Evolutionary conservation across 2,329 filamentous ascomycete species (phyloP), one percentile per base, ranked within the genome.

Genomic region (Cladobotryum protrusum): DNA sequence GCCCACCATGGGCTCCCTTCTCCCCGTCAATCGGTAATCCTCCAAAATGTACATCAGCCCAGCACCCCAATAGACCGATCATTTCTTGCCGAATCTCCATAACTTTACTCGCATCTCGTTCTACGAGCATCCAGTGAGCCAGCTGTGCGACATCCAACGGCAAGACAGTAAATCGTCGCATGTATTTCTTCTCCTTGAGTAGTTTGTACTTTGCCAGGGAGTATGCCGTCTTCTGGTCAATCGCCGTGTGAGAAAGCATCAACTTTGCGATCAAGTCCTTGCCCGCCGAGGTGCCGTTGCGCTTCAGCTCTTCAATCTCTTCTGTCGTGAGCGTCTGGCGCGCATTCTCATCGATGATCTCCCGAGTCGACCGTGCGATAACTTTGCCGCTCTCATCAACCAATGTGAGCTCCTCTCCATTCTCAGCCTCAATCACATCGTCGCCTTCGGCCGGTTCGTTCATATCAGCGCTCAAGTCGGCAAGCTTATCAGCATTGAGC

Each of bases 161-260:
- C 46, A 95, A 67, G 1, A 93, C 81, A 0, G 87, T 89, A 62
- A 99, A 97, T 12, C 90, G 78, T 60, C 87, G 85, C 56, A 97
- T 79, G 65, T 95, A 97, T 69, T 99, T 99, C 65, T 85, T 91
- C 56, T 88, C 86, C 72, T 99, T 99, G 42, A 95, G 77, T 15
- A 97, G 74, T 62, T 93, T 96, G 70, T 99, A 99, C 68, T 99
- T 99, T 40, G 92, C 91, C 51, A 96, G 74, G 2, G 90, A 95
- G 63, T 95, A 99, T 1, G 83, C 78, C 0, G 93, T 97, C 76
- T 99, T 99, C 71, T 97, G 87, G 58, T 95, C 90, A 40, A 99
- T 78, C 1, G 86, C 87, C 15, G 87, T 85, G 67, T 99, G 93
- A 40, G 90, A 93, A 29, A 90, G 78, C 68, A 99, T 80, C 20